Conservation (phyloP, 768 basidiomycete genomes). For the Calocybe gangraenosa region DNA sequence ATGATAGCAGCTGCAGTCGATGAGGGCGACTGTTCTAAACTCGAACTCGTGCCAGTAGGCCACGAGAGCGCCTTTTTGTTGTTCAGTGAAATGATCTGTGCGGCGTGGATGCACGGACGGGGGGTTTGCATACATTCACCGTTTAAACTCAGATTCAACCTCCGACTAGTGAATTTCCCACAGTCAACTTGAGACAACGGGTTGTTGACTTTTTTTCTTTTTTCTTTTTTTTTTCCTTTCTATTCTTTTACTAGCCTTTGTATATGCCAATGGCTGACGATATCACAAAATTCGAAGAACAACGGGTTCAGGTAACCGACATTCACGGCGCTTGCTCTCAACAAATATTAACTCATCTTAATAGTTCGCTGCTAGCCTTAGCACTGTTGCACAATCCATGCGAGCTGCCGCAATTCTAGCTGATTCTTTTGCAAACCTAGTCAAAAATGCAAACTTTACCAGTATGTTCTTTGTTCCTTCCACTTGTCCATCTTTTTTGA, state of each 20-base stretch:
- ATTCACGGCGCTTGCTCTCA: not conserved
- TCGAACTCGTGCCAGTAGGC: conserved; percentile 17
- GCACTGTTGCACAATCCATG: conserved; percentile 57
- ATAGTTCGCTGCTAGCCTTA: conserved; percentile 55
- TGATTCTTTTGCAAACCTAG: conserved; percentile 52
- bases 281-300: conserved; percentile 24
- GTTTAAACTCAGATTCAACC: conserved; percentile 26
- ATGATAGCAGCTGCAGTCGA: conserved; percentile 18
- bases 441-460: conserved; percentile 28
- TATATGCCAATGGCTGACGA: conserved; percentile 22
- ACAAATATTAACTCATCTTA: conserved; percentile 12
- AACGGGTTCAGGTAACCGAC: conserved; percentile 30
- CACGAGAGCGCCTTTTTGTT: conserved; percentile 18
- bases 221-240: conserved; percentile 11
- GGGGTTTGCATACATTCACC: conserved; percentile 19
- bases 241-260: too few relatives aligned
- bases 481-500: conserved; percentile 4
- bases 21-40: conserved; percentile 20
- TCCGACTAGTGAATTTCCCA: conserved; percentile 24
- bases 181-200: conserved; percentile 24
- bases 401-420: conserved; percentile 57
- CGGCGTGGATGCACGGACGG: conserved; percentile 18
- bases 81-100: conserved; percentile 21
- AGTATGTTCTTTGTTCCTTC: too few relatives aligned
- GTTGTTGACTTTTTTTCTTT: not conserved